Base-by-base conservation (phyloP, 495 filamentous ascomycete species). In the Mytilinidion resinicola region DNA sequence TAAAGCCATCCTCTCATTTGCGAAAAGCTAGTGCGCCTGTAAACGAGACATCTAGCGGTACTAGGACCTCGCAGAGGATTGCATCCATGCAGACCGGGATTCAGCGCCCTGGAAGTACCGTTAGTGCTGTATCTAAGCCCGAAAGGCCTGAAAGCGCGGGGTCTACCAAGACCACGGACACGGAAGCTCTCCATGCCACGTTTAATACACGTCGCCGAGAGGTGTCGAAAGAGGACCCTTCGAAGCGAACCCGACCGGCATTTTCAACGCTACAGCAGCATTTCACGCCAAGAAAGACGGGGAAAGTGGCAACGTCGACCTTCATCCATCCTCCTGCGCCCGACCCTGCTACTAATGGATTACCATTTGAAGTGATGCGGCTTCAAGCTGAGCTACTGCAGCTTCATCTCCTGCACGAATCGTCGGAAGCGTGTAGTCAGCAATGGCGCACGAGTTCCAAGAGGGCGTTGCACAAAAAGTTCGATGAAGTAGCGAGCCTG, bases 361-460 rank as follows among this genome's bases (percentile, higher is more conserved):
- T 65, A 9, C 48, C 65, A 0, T 21, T 51, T 14, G 62, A 65
- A 11, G 17, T 59, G 9, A n/a, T 37, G 7, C 47, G 52, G 33
- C 65, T 89, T 33, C 87, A 90, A 65, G 82, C 84, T 0, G 86
- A 91, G 64, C 76, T 93, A 19, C 73, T 90, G 20, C 87, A 90
- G 65, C 72, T 91, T 5, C 82, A 83, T 65, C 74, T 91, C 9
- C 72, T 91, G 11, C 86, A 89, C 72, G 77, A 76, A 51, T 69
- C 70, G 47, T 75, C 76, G 14, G 55, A 59, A 8, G 10, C 68
- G 69, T 41, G 60, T 56, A 9, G 49, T 43, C 9, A 67, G 74
- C 46, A 47, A 46, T 85, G 80, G 80, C 69, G 72, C 49, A 69
- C 55, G 1, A 79, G 77, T 63, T 80, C 80, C 0, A 69, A 72